Percentiles rank a stretch among this genome's conserved stretches.
Conservation (phyloP, 495 filamentous ascomycete genomes). For the Halenospora varia region DNA sequence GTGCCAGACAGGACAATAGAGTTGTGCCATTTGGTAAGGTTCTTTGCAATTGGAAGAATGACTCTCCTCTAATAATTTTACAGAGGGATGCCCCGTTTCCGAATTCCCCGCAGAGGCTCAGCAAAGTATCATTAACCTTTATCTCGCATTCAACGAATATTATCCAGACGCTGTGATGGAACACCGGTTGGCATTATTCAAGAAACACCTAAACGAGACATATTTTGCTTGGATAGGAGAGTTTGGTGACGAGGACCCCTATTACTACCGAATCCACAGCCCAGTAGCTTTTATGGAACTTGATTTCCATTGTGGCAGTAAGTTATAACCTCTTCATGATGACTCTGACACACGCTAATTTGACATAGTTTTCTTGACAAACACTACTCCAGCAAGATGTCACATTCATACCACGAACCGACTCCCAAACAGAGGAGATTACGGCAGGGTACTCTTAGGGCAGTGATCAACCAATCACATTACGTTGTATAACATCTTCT, state of each 20-base stretch:
- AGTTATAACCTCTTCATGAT: slow-evolving; percentile 2
- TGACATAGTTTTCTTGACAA: slow-evolving; percentile 59
- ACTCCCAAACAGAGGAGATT: slow-evolving; percentile 71
- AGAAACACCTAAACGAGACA: slow-evolving; percentile 55
- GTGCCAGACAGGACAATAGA: slow-evolving; percentile 72
- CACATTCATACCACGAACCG: slow-evolving; percentile 70
- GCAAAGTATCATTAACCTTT: slow-evolving; percentile 48
- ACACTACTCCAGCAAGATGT: slow-evolving; percentile 68
- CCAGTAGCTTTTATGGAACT: slow-evolving; percentile 71
- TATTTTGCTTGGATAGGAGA: slow-evolving; percentile 76
- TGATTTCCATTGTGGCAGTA: slow-evolving; percentile 67
- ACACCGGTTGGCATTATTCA: slow-evolving; percentile 47
- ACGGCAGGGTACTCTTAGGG: slow-evolving; percentile 52
- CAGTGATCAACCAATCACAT: no score
- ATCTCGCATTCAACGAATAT: slow-evolving; percentile 60
- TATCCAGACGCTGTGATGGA: slow-evolving; percentile 49
- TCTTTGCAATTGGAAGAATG: background rate
- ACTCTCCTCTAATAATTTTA: background rate
- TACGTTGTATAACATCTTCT: no score
- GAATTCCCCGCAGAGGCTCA: slow-evolving; percentile 44
- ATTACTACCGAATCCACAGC: slow-evolving; percentile 73
- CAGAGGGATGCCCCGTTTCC: slow-evolving; percentile 51
- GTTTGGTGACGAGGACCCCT: slow-evolving; percentile 59
- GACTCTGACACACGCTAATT: background rate
- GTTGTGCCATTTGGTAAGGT: slow-evolving; percentile 58